A percentile compares a stretch with the other conserved stretches of the same genome.
Conservation (phyloP, 139 green algal species). For the Marvania coccoides region DNA sequence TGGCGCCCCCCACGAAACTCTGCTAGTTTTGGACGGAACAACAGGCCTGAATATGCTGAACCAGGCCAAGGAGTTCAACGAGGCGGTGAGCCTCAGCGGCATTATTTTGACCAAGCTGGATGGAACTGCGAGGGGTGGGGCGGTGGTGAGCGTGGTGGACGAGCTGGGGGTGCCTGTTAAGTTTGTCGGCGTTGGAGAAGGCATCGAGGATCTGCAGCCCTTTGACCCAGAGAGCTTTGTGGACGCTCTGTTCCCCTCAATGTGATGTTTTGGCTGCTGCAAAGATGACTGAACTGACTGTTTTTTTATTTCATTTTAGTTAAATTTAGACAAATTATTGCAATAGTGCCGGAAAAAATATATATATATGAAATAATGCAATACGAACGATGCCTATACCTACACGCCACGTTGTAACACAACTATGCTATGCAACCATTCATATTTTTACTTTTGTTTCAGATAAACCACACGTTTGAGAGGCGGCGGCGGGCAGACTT, state of each 20-base stretch:
- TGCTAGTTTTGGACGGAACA: conserved; percentile 97
- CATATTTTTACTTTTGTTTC: background rate
- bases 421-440: no score
- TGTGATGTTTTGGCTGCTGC: no score
- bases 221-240: conserved; percentile 88
- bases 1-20: conserved; percentile 67
- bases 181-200: conserved; percentile 96
- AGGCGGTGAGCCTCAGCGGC: conserved; percentile 74
- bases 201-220: conserved; percentile 86
- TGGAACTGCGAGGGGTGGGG: conserved; percentile 78
- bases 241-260: conserved; percentile 76
- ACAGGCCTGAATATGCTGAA: conserved; percentile 98
- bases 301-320: no score
- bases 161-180: conserved; percentile 92
- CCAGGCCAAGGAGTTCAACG: conserved; percentile 84
- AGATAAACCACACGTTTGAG: conserved; percentile 5
- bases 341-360: no score
- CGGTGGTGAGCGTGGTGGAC: conserved; percentile 84
- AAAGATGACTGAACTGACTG: no score
- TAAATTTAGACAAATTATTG: no score
- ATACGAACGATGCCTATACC: no score
- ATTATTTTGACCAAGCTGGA: conserved; percentile 98
- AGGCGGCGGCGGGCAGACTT: background rate
- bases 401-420: no score
- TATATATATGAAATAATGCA: no score